A percentile compares a stretch with the other conserved stretches of the same genome.
Evolutionary conservation across 2,329 filamentous ascomycete species (phyloP).

Genomic region (Trichophyton benhamiae): DNA sequence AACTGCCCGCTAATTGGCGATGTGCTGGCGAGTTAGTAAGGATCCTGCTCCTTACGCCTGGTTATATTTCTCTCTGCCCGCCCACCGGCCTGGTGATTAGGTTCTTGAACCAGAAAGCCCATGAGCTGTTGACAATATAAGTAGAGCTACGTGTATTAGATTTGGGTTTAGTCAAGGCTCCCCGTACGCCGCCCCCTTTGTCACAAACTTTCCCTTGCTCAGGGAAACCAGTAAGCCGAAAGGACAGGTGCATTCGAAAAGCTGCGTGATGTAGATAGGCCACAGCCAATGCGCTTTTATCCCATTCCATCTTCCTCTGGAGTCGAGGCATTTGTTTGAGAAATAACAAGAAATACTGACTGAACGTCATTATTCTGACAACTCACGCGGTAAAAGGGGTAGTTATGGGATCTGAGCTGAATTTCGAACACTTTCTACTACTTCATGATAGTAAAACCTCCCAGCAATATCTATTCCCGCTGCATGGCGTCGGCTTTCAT

Average conservation of each 20-base stretch:
- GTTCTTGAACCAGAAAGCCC: background rate
- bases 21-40: background rate
- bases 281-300: background rate
- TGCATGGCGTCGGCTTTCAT: background rate
- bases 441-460: background rate
- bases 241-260: background rate
- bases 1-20: background rate
- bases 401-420: background rate
- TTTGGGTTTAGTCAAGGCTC: background rate
- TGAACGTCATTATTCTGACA: background rate
- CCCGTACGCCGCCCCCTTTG: background rate
- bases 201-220: background rate
- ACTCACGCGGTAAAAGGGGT: background rate
- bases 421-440: background rate
- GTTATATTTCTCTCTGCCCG: background rate
- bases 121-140: background rate
- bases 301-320: background rate
- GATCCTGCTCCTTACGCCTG: background rate
- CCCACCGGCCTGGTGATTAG: background rate
- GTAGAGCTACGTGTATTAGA: background rate
- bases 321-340: no score
- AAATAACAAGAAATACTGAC: background rate
- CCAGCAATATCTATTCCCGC: background rate
- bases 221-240: background rate
- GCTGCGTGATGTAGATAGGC: background rate